A percentile compares a stretch with the other conserved stretches of the same genome.
Evolutionary conservation across 2,329 filamentous ascomycete species (phyloP).

Genomic region (Alternaria panax): DNA sequence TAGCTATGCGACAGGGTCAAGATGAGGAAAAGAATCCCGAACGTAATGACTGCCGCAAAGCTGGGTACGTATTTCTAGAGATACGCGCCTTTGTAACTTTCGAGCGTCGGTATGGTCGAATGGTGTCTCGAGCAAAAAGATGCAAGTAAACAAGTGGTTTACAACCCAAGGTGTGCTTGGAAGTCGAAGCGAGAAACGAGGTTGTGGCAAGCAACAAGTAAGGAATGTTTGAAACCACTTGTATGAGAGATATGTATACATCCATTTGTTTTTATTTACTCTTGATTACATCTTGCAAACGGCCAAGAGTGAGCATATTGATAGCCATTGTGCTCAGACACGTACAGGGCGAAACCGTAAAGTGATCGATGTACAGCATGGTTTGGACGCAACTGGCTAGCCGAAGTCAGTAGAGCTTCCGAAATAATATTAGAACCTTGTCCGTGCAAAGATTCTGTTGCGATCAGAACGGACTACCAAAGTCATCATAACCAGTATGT

Average conservation of each 20-base stretch:
- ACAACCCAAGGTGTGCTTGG: neutral
- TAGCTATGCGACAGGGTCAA: constrained; percentile 52
- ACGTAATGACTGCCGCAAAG: constrained; percentile 55
- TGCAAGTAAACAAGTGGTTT: neutral
- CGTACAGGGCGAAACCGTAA: neutral
- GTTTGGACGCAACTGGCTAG: neutral
- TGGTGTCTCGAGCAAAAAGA: neutral
- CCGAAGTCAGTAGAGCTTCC: neutral
- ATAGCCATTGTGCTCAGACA: neutral
- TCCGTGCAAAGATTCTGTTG: neutral
- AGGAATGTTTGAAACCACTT: neutral
- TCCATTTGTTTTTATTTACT: neutral
- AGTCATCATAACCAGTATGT: neutral
- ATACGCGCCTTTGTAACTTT: constrained; percentile 19
- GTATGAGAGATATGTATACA: neutral
- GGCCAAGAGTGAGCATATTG: neutral
- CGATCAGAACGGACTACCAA: neutral
- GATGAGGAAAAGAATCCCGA: constrained; percentile 55
- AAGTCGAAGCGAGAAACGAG: neutral
- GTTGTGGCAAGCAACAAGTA: neutral
- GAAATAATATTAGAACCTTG: neutral
- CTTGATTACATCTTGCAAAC: neutral
- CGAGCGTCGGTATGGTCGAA: constrained; percentile 13
- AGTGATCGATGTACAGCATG: neutral
- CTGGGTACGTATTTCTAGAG: constrained; percentile 52